These are phyloP conservation scores for Scenedesmus sp. DNA, from an alignment of 163 green algal genomes.

Conservation along the genomic window DNA sequence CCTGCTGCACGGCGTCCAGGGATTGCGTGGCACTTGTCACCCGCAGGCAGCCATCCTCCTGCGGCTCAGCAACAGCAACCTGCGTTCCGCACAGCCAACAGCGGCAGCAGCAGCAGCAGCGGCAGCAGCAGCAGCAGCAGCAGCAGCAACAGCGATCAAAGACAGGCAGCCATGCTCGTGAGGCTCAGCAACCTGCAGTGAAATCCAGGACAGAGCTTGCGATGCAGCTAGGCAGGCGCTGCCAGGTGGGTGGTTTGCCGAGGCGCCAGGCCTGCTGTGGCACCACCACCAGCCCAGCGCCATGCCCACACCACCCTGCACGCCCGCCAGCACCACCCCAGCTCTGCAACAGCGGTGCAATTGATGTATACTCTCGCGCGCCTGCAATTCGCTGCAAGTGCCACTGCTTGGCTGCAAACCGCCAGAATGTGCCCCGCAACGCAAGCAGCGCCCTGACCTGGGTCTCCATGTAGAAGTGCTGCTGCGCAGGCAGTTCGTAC, in stretches of 20 bases:
- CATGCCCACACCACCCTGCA: neutral
- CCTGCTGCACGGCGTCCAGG: slow-evolving; percentile 64
- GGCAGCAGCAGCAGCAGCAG: neutral
- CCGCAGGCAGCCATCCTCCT: slow-evolving; percentile 67
- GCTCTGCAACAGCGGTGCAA: neutral
- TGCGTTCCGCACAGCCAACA: neutral
- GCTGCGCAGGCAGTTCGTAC: slow-evolving; percentile 65
- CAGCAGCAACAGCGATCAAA: neutral
- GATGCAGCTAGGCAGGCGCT: no score
- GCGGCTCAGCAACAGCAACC: slow-evolving; percentile 61
- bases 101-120: neutral
- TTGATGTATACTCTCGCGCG: no score
- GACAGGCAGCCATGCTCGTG: neutral
- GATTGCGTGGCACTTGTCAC: slow-evolving; percentile 71
- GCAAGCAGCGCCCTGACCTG: slow-evolving; percentile 52
- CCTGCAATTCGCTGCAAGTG: no score
- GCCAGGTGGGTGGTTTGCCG: no score
- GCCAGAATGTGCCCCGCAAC: no score
- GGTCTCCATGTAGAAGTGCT: slow-evolving; percentile 87
- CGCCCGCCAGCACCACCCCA: no score
- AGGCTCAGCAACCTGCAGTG: no score
- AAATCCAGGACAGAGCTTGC: neutral
- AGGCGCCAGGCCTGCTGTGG: no score
- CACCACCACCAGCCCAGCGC: neutral
- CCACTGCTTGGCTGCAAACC: no score